Conservation (phyloP, 257 asterid species). For the Catharanthus roseus region DNA sequence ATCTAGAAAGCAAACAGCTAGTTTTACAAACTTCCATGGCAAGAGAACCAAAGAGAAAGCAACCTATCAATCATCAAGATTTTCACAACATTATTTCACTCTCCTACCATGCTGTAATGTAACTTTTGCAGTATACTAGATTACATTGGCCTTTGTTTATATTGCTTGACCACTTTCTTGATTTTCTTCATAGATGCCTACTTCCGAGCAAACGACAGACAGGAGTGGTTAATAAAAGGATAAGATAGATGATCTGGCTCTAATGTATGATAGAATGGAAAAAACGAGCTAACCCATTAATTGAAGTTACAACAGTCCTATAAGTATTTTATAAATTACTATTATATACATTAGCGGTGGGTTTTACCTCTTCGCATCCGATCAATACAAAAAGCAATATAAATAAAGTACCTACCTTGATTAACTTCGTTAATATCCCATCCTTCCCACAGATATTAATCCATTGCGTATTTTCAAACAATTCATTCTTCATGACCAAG, state of each 20-base stretch:
- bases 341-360: background rate
- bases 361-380: too few relatives aligned
- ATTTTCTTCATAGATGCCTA: background rate
- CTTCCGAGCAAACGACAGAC: background rate
- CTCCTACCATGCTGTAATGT: background rate
- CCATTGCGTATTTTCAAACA: constrained; percentile 35
- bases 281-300: background rate
- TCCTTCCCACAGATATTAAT: constrained; percentile 35
- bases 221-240: background rate
- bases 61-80: background rate
- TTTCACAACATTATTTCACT: background rate
- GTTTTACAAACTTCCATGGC: background rate
- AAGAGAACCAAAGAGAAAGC: background rate
- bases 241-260: background rate
- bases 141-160: too few relatives aligned
- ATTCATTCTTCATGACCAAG: constrained; percentile 14
- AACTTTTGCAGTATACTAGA: too few relatives aligned
- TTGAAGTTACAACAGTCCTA: too few relatives aligned
- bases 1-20: background rate
- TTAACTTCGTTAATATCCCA: constrained; percentile 52
- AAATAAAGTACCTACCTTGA: constrained; percentile 49
- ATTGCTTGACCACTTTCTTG: too few relatives aligned
- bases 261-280: background rate
- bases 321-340: too few relatives aligned
- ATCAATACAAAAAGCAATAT: background rate